Conservation (phyloP, 371 early-diverging fungal species). For the Dinochytrium kinnereticum region DNA sequence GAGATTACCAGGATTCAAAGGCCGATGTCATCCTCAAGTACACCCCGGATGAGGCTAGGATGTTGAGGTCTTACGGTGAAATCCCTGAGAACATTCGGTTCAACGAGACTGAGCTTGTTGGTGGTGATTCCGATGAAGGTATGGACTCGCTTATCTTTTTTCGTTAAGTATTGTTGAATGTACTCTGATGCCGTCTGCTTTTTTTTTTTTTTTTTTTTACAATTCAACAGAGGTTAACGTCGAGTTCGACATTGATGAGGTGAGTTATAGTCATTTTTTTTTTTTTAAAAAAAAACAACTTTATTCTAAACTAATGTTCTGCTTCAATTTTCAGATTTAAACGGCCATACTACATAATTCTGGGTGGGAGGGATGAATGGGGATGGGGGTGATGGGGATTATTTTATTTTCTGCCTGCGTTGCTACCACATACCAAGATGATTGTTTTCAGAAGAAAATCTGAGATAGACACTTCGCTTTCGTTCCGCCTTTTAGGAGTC, state of each 20-base stretch:
- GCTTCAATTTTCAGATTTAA: too few species aligned
- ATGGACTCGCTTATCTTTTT: slow-evolving; percentile 13
- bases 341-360: too few species aligned
- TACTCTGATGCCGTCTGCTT: slow-evolving; percentile 17
- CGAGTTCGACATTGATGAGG: slow-evolving; percentile 92
- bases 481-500: too few species aligned
- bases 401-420: too few species aligned
- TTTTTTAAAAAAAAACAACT: too few species aligned
- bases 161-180: neutral
- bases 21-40: slow-evolving; percentile 98
- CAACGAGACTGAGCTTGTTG: slow-evolving; percentile 54
- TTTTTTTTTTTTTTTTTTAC: slow-evolving; percentile 55
- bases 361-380: too few species aligned
- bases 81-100: slow-evolving; percentile 88
- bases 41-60: slow-evolving; percentile 96
- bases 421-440: too few species aligned
- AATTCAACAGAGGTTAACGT: slow-evolving; percentile 71
- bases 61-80: slow-evolving; percentile 94
- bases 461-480: too few species aligned
- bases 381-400: too few species aligned
- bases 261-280: slow-evolving; percentile 30
- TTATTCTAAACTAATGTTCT: too few species aligned
- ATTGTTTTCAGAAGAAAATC: too few species aligned
- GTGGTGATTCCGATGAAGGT: slow-evolving; percentile 54
- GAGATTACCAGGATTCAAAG: slow-evolving; percentile 97